These are phyloP conservation scores for Leccinum fuscescens DNA, from an alignment of 1,284 basidiomycete species.

Conservation along the genomic window DNA sequence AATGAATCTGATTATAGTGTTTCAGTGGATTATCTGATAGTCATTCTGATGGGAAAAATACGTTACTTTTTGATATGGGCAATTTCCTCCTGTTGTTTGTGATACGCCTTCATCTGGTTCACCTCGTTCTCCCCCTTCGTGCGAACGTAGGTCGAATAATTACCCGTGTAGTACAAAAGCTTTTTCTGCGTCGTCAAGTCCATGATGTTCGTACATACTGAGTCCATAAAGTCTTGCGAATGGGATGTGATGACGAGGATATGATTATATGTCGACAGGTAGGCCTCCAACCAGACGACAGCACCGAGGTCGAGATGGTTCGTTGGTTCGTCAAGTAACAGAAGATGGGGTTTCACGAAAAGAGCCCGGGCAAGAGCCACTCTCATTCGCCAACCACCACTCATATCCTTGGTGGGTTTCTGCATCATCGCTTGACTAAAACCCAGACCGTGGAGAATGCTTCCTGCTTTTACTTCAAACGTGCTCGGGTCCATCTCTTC, in stretches of 20 bases:
- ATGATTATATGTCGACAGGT: constrained; percentile 97
- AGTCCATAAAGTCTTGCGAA: constrained; percentile 99
- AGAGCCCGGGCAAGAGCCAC: constrained; percentile 94
- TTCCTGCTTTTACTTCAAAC: constrained; percentile 94
- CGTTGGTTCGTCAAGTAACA: constrained; percentile 87
- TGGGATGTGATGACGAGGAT: constrained; percentile 96
- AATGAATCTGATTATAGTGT: constrained; percentile 70
- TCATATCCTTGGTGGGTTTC: constrained; percentile 97
- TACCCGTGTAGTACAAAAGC: constrained; percentile 91
- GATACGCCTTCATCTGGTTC: constrained; percentile 99
- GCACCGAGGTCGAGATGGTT: constrained; percentile 95
- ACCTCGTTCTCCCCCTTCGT: constrained; percentile 97
- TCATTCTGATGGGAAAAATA: not conserved
- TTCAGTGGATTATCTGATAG: constrained; percentile 12
- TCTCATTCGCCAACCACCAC: constrained; percentile 98
- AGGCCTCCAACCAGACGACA: constrained; percentile 98
- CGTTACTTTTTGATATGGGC: constrained; percentile 92
- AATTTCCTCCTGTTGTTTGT: constrained; percentile 98
- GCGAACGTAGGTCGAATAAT: constrained; percentile 95
- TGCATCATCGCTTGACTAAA: constrained; percentile 93
- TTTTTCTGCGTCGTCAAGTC: constrained; percentile 90
- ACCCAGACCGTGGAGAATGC: constrained; percentile 95
- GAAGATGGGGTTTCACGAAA: constrained; percentile 94
- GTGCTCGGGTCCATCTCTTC: constrained; percentile 96
- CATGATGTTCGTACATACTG: constrained; percentile 96